Base-by-base conservation (phyloP, 2,329 filamentous ascomycete genomes). In the Pseudopyricularia cyperi region DNA sequence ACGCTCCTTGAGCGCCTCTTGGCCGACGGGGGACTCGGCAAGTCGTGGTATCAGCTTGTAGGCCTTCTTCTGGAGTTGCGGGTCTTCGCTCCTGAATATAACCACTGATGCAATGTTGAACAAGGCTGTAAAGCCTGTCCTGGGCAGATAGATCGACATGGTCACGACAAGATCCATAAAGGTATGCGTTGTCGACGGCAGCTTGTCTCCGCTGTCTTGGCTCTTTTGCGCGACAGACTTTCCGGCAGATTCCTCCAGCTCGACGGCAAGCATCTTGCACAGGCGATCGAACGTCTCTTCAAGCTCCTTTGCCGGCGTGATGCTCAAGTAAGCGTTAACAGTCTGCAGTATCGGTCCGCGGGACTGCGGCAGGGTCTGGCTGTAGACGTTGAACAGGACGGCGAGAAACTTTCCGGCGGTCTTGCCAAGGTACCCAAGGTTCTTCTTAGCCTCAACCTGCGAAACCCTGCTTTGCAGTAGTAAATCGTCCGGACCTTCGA, bases 341-440 rank as follows among this genome's bases (percentile, higher is more conserved):
- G 90, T 95, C 65, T 91, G 87, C 33, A 98, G 73, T 52, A 98
- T 93, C 19, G 87, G 89, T 0, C 89, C 90, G 59, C 93, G 80
- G 62, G 88, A 93, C 62, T 96, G 89, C 2, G 93, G 91, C 26
- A 98, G 75, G 1, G 93, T 98, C 66, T 96, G 87, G 57, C 87
- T 95, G 71, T 98, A 98, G 46, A 98, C 91, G 64, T 98, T 98
- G 75, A 98, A 97, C n/a, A 98, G 73, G 0, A 97, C 91, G 7
- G 93, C 90, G 42, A 98, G 79, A 68, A 98, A 79, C 61, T 97
- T 97, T 55, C 85, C 85, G 1, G 91, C 78, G 62, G 93, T 90
- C 1, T 73, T 72, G 15, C 87, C 82, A 12, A 98, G 74, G 64
- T 95, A 84, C n/a, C 80, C 72, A 37, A 97, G 70, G 63, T 96